Percentiles rank a stretch among this genome's conserved stretches.
phyloP scores from a whole-genome alignment of 2,329 filamentous ascomycete species.

The Xylariaceae sp. region DNA sequence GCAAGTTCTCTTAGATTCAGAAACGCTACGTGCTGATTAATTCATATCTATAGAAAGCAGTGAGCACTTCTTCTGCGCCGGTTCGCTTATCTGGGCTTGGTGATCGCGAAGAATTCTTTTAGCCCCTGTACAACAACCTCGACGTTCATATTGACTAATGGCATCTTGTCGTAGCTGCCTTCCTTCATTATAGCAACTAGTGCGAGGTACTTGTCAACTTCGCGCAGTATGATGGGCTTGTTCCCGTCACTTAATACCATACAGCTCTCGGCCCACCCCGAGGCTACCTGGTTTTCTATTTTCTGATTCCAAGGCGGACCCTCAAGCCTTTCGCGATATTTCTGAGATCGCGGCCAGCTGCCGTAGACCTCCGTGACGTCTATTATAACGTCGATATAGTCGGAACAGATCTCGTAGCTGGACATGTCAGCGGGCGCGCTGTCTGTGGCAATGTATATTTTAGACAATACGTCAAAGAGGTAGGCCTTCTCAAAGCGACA shows the following conservation, averaged over 20 bases:
- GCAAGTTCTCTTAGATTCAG: too few relatives aligned
- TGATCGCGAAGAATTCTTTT: constrained; percentile 77
- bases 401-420: constrained; percentile 96
- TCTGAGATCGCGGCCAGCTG: constrained; percentile 63
- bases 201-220: constrained; percentile 75
- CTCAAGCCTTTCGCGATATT: constrained; percentile 59
- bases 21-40: too few relatives aligned
- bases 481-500: constrained; percentile 98
- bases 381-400: constrained; percentile 98
- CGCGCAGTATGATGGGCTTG: constrained; percentile 67
- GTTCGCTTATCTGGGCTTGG: constrained; percentile 51
- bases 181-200: constrained; percentile 87
- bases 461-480: constrained; percentile 94
- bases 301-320: constrained; percentile 63
- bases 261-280: constrained; percentile 67
- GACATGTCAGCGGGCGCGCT: constrained; percentile 91
- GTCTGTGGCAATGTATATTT: constrained; percentile 98
- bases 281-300: constrained; percentile 67
- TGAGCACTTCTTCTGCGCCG: neutral
- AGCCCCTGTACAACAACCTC: constrained; percentile 79
- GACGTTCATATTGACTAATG: constrained; percentile 84
- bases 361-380: constrained; percentile 96
- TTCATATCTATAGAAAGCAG: neutral
- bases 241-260: constrained; percentile 67
- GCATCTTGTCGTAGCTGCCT: constrained; percentile 81